Evolutionary conservation across 306 rosid genomes (phyloP).

Genomic region (Rubus idaeus): DNA sequence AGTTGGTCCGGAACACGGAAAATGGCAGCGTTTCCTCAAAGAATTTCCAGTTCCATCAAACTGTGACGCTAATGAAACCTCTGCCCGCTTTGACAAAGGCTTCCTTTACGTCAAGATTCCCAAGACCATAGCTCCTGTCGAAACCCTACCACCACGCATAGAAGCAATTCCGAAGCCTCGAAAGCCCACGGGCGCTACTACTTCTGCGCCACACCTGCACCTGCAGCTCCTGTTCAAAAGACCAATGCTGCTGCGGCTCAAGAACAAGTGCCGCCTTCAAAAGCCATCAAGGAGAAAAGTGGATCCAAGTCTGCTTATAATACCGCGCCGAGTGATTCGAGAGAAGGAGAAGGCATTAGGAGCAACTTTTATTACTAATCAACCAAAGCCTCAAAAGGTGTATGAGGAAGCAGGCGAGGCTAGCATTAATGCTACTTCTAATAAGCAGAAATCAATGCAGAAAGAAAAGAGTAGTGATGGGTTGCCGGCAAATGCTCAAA

Average conservation of each 20-base stretch:
- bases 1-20: constrained; percentile 12
- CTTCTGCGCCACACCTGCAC: not conserved
- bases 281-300: not conserved
- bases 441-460: not conserved
- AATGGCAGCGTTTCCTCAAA: constrained; percentile 50
- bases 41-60: constrained; percentile 49
- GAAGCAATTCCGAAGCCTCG: constrained; percentile 7
- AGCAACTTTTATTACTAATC: not conserved
- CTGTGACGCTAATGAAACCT: constrained; percentile 35
- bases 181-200: not conserved
- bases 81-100: constrained; percentile 58
- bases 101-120: constrained; percentile 45
- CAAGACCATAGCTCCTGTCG: constrained; percentile 24
- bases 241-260: not conserved
- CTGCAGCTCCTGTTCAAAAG: not conserved
- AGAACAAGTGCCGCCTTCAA: not conserved
- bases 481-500: not conserved
- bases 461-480: not conserved
- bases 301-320: not conserved
- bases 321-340: not conserved
- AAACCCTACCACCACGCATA: not conserved
- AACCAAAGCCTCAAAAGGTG: not conserved
- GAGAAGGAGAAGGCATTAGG: not conserved
- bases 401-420: not conserved
- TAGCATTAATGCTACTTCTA: not conserved